Evolutionary conservation across 805 yeast genomes (phyloP).

Genomic region (Wickerhamiella australiensis): DNA sequence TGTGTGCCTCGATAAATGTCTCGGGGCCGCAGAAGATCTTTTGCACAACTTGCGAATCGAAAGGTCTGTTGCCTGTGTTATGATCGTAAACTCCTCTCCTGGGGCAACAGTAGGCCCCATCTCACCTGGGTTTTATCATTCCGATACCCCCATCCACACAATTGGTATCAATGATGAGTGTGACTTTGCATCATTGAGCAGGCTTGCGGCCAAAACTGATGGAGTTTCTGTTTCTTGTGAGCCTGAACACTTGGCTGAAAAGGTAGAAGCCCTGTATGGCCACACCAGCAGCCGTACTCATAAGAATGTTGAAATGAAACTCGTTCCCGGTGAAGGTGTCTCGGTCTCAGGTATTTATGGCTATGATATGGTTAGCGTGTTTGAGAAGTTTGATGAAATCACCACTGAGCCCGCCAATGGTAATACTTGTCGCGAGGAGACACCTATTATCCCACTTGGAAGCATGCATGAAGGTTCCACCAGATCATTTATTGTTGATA

Average conservation of each 20-base stretch:
- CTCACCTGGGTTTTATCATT: slow-evolving; percentile 3
- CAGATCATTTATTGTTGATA: background rate
- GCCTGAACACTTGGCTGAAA: background rate
- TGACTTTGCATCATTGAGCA: slow-evolving; percentile 1
- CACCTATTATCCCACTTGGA: background rate
- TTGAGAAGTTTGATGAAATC: background rate
- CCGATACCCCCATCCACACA: slow-evolving; percentile 7
- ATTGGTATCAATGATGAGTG: slow-evolving; percentile 2
- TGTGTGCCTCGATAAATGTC: background rate
- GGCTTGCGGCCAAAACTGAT: background rate
- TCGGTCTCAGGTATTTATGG: background rate
- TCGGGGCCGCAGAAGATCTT: slow-evolving; percentile 1
- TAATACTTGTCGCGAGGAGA: background rate
- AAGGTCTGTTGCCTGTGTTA: slow-evolving; percentile 4
- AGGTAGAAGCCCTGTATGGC: background rate
- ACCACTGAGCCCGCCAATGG: background rate
- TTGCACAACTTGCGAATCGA: slow-evolving; percentile 7
- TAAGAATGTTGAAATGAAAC: slow-evolving; percentile 5
- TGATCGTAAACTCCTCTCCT: background rate
- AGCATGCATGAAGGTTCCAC: slow-evolving; percentile 2
- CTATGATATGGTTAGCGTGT: background rate
- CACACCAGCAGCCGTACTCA: slow-evolving; percentile 4
- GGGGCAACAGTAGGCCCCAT: background rate
- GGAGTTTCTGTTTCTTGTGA: background rate
- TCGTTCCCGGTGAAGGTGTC: background rate